phyloP scores from a whole-genome alignment of 2,329 filamentous ascomycete genomes.

The Fusarium buxicola region DNA sequence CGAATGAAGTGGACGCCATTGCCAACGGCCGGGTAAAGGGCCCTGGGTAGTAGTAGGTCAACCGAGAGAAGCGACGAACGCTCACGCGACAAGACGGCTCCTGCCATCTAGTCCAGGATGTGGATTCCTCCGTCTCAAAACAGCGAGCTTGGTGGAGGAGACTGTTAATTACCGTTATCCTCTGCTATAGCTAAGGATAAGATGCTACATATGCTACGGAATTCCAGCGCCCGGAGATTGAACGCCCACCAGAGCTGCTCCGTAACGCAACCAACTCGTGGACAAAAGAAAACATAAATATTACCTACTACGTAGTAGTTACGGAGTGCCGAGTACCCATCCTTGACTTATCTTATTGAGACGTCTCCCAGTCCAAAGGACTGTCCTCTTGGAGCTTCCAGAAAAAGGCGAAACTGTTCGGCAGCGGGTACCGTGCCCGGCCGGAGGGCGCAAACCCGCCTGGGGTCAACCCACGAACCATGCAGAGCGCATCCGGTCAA shows the following conservation, averaged over 20 bases:
- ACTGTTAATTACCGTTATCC: neutral
- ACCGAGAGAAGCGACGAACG: neutral
- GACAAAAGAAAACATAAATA: slow-evolving; percentile 6
- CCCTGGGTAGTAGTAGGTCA: neutral
- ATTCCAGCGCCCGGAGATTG: neutral
- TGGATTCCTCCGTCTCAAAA: neutral
- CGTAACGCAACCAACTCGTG: no score
- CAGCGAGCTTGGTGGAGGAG: neutral
- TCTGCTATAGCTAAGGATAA: neutral
- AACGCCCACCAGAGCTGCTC: neutral
- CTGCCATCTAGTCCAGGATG: neutral
- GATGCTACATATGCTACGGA: neutral
- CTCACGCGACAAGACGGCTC: neutral
- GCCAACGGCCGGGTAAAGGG: slow-evolving; percentile 10
- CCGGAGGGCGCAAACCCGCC: neutral
- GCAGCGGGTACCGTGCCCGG: slow-evolving; percentile 13
- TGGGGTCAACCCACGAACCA: slow-evolving; percentile 11
- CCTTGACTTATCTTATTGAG: no score
- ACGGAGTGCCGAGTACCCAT: no score
- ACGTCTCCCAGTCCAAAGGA: no score
- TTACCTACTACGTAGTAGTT: neutral
- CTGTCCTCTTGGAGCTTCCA: slow-evolving; percentile 36
- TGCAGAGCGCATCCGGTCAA: slow-evolving; percentile 10
- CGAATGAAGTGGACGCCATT: slow-evolving; percentile 37
- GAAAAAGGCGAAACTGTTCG: slow-evolving; percentile 28